Base-by-base conservation (phyloP, 2,329 filamentous ascomycete genomes). In the Verticillium zaregamsianum region DNA sequence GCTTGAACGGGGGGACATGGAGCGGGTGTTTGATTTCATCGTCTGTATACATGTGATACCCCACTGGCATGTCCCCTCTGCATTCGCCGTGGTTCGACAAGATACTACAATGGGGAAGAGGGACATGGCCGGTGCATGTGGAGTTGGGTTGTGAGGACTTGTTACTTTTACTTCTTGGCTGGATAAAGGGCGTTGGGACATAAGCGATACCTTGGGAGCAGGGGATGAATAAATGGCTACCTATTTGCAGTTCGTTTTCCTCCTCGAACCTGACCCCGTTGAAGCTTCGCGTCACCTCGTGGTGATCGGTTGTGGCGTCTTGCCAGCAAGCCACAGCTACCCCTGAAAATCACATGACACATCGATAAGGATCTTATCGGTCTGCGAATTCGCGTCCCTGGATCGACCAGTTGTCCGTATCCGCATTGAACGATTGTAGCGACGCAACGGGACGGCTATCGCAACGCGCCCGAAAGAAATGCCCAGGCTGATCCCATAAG, bases 1-100 rank as follows among this genome's bases (percentile, higher is more conserved):
- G 90, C 89, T 31, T 96, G 65, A 73, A 17, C 1, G 23, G 17
- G n/a, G 45, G 11, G 45, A 23, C 20, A 25, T 11, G 45, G 45
- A 49, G 45, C 45, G 20, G 45, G 20, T 49, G 45, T 49, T 49
- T 49, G 45, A 49, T 49, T 49, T 49, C 45, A 23, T 49, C 20
- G 45, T 23, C 17, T 49, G 45, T 49, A 49, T 49, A 49, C 8
- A 49, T 49, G 20, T 23, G 45, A 49, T 49, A 49, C 45, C 45
- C 45, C 45, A 49, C 45, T n/a, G 45, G 45, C 45, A 8, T 11
- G 45, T 9, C 3, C 28, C 28, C 45, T 49, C 45, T 12, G 8
- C 45, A 23, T n/a, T n/a, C n/a, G 5, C 8, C 8, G n/a, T 23
- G 5, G 23, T 11, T 12, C n/a, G 20, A 49, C n/a, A n/a, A n/a